These are phyloP conservation scores for Rhododendron molle DNA, from an alignment of 148 eudicot species.

Conservation along the genomic window DNA sequence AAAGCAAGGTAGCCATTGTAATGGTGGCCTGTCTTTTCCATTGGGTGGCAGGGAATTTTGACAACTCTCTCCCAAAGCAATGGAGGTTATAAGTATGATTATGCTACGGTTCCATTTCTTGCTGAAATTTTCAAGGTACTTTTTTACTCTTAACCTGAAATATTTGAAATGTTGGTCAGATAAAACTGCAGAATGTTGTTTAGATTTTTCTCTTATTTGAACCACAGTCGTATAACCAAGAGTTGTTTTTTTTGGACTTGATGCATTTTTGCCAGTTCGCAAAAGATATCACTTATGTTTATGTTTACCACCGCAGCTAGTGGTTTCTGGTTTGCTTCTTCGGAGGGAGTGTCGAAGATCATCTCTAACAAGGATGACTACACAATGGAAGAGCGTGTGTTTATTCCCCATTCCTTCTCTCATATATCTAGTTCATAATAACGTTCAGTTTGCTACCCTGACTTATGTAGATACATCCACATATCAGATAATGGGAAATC, in stretches of 20 bases:
- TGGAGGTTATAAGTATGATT: conserved; percentile 65
- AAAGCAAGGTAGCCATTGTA: background rate
- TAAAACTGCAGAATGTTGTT: background rate
- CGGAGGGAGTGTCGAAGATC: conserved; percentile 63
- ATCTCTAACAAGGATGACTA: conserved; percentile 79
- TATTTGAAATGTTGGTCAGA: background rate
- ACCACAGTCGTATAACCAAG: background rate
- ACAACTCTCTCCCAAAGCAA: conserved; percentile 60
- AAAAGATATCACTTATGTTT: background rate
- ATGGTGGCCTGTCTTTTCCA: background rate
- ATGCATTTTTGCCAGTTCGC: background rate
- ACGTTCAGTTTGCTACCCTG: conserved; percentile 95
- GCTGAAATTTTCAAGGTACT: conserved; percentile 68
- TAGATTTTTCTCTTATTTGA: background rate
- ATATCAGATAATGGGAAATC: conserved; percentile 94
- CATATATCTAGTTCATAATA: conserved; percentile 88
- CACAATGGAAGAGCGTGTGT: conserved; percentile 82
- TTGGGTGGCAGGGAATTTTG: conserved; percentile 46
- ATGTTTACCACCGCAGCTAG: conserved; percentile 33
- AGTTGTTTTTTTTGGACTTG: background rate
- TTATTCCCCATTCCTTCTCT: conserved; percentile 87
- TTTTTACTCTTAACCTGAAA: background rate
- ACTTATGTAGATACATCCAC: conserved; percentile 95
- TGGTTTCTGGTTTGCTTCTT: conserved; percentile 75
- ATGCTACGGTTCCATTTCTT: conserved; percentile 67